Conservation (phyloP, 1,284 basidiomycete genomes). For the Crepidotus sp. region DNA sequence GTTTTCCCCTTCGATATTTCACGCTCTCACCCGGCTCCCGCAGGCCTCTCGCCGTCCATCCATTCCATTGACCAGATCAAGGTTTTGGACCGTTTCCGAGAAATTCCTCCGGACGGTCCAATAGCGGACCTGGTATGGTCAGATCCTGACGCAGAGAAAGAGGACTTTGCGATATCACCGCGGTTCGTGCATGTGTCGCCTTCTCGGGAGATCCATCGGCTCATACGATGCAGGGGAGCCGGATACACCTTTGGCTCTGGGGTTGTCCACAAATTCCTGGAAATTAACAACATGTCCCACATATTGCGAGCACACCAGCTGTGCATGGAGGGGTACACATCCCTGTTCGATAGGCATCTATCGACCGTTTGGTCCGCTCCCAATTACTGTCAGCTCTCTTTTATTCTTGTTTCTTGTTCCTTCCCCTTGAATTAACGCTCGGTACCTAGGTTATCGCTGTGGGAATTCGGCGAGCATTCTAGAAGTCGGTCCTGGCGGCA, state of each 20-base stretch:
- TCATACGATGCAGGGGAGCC: conserved; percentile 62
- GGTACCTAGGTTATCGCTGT: conserved; percentile 60
- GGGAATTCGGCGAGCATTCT: conserved; percentile 96
- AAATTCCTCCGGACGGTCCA: conserved; percentile 98
- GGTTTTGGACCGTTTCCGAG: conserved; percentile 97
- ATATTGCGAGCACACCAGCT: conserved; percentile 99
- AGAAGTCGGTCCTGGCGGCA: conserved; percentile 87
- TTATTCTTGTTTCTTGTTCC: neutral
- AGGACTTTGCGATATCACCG: conserved; percentile 98
- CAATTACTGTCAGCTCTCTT: conserved; percentile 80
- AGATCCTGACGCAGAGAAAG: conserved; percentile 98
- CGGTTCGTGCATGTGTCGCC: conserved; percentile 46
- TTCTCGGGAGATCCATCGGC: neutral
- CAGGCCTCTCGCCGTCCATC: conserved; percentile 92
- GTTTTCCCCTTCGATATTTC: conserved; percentile 10
- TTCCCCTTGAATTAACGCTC: neutral
- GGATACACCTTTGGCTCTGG: conserved; percentile 98
- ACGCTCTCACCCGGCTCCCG: conserved; percentile 13
- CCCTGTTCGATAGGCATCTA: conserved; percentile 89
- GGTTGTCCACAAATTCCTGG: conserved; percentile 94
- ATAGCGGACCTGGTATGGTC: conserved; percentile 99
- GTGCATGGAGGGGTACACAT: conserved; percentile 98
- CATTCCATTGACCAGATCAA: conserved; percentile 99
- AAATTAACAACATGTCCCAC: conserved; percentile 93
- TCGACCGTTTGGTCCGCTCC: conserved; percentile 98